These are phyloP conservation scores for Cladophialophora bantiana DNA, from an alignment of 2,329 filamentous ascomycete genomes.

Conservation along the genomic window DNA sequence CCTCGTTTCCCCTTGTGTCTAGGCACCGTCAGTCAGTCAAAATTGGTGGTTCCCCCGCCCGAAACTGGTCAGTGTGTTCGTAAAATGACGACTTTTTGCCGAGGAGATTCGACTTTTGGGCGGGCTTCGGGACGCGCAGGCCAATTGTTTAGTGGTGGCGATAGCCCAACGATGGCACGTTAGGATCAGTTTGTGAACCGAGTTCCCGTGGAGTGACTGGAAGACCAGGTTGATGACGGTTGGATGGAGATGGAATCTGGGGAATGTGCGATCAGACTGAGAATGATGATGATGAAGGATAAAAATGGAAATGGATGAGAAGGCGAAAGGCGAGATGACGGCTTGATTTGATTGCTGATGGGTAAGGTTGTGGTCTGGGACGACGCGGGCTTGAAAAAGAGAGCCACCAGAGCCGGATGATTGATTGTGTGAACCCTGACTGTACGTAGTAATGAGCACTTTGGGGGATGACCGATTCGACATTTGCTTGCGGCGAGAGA, in stretches of 20 bases:
- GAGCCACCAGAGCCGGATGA: conserved; percentile 3
- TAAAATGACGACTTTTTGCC: conserved; percentile 11
- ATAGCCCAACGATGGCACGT: conserved; percentile 14
- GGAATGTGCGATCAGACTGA: conserved; percentile 21
- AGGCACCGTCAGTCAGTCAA: conserved; percentile 4
- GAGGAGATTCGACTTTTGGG: conserved; percentile 14
- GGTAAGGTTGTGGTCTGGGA: background rate
- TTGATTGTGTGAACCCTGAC: background rate
- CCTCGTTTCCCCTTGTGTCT: conserved; percentile 6
- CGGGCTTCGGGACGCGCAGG: conserved; percentile 7
- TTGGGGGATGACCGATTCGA: conserved; percentile 7
- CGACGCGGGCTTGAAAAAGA: background rate
- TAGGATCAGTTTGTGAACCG: background rate
- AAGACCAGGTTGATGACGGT: conserved; percentile 11
- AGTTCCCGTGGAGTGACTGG: conserved; percentile 9
- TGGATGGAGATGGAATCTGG: conserved; percentile 20
- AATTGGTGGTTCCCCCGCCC: conserved; percentile 6
- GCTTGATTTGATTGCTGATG: background rate
- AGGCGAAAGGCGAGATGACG: conserved; percentile 16
- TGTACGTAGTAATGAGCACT: background rate
- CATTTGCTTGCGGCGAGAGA: conserved; percentile 3
- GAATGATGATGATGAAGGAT: conserved; percentile 11
- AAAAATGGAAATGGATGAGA: conserved; percentile 19
- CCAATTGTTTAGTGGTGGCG: conserved; percentile 20
- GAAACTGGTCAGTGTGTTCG: conserved; percentile 13